Conservation (phyloP, 805 yeast species). For the Kockiozyma suomiensis region DNA sequence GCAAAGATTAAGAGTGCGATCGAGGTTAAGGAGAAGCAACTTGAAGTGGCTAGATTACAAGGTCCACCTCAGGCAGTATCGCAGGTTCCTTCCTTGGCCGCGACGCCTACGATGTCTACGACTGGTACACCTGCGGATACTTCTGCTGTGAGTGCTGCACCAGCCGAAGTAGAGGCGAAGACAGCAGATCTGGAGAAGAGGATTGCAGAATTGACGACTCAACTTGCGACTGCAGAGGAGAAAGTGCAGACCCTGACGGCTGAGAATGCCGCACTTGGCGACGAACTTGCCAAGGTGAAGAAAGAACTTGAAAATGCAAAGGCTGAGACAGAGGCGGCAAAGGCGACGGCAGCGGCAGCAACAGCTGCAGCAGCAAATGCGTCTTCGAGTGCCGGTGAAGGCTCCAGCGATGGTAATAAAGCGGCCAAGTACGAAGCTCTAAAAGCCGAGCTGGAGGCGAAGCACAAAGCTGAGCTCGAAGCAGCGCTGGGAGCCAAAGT, state of each 20-base stretch:
- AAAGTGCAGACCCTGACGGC: slow-evolving; percentile 12
- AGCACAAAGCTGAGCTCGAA: slow-evolving; percentile 38
- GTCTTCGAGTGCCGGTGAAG: too few relatives aligned
- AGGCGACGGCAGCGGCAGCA: slow-evolving; percentile 10
- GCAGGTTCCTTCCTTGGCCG: slow-evolving; percentile 15
- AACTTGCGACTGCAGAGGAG: slow-evolving; percentile 15
- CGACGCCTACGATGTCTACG: background rate
- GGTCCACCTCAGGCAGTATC: background rate
- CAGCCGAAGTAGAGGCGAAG: background rate
- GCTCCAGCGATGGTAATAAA: background rate
- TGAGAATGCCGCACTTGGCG: background rate
- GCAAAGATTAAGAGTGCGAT: slow-evolving; percentile 26
- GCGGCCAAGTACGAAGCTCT: slow-evolving; percentile 1
- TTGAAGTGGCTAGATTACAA: too few relatives aligned
- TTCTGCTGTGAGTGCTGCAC: too few relatives aligned
- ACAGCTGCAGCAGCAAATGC: slow-evolving; percentile 38
- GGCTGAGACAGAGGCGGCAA: slow-evolving; percentile 16
- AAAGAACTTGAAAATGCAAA: slow-evolving; percentile 17
- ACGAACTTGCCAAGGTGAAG: slow-evolving; percentile 20
- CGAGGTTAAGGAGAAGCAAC: slow-evolving; percentile 23
- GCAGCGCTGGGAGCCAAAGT: slow-evolving; percentile 25
- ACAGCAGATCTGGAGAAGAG: slow-evolving; percentile 42
- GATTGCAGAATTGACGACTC: slow-evolving; percentile 39
- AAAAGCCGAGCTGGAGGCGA: slow-evolving; percentile 19
- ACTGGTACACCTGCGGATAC: slow-evolving; percentile 14